Evolutionary conservation across 2,329 filamentous ascomycete species (phyloP), one percentile per base, ranked within the genome.

Genomic region (Aspergillus luchuensis): DNA sequence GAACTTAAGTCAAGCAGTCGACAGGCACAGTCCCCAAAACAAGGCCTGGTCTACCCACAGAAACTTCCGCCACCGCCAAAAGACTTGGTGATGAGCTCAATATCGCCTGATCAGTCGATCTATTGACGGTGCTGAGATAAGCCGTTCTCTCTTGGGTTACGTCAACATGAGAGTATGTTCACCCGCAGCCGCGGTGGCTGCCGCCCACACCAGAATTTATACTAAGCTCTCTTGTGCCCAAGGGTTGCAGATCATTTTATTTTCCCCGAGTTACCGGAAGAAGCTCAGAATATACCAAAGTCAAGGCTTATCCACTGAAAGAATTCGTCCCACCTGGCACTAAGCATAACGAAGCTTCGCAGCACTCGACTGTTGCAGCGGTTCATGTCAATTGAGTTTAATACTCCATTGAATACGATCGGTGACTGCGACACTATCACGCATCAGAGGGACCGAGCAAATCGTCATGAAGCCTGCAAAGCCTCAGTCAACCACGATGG

Each of bases 401-500:
- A 48, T 15, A 23, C 21, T 36, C 11, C 4, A 13, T 13, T 36
- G 4, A 15, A 11, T 30, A 30, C 28, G 28, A 11, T 11, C 3
- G 28, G 33, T 6, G 10, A 36, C 33, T 36, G 33, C 4, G 11
- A 36, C 10, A 13, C 33, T 36, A 36, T 36, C 33, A 36, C 33
- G 11, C 11, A 13, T 36, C 6, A 13, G 33, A 1, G 33, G 5
- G 5, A 1, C 33, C 10, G n/a, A 51, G 15, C 15, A 33, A 25
- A 25, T 13, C 56, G 52, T 21, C 15, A 67, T 66, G 60, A 66
- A 67, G 55, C 62, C 66, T 8, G 56, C 61, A 23, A 72, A 72
- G 30, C 67, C 58, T 17, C 59, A 58, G 21, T 71, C 71, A 19
- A 66, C 71, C 38, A 74, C 65, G 17, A 74, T 74, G 65, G 69